Percentiles rank a stretch among this genome's conserved stretches.
These are phyloP conservation scores for Nakaseomyces kungkrabaensis DNA, from an alignment of 1,139 yeast genomes.

Conservation along the genomic window DNA sequence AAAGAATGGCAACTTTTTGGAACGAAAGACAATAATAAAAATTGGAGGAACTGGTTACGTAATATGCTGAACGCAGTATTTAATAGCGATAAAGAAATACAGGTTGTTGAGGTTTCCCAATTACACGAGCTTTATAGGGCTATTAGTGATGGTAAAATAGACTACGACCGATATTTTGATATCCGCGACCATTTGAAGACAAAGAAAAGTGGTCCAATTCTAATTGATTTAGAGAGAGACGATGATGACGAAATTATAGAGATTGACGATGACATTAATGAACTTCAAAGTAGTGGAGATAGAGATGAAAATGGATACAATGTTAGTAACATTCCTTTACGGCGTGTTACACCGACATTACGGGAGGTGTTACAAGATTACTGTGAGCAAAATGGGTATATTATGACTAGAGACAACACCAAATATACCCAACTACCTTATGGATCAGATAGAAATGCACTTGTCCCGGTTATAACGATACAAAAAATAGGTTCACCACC, in stretches of 20 bases:
- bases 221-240: slow-evolving; percentile 2
- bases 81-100: slow-evolving; percentile 9
- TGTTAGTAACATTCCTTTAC: slow-evolving; percentile 24
- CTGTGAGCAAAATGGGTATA: slow-evolving; percentile 27
- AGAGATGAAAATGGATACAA: slow-evolving; percentile 6
- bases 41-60: slow-evolving; percentile 7
- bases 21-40: slow-evolving; percentile 6
- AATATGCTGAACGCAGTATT: background rate
- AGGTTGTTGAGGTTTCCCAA: background rate
- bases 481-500: slow-evolving; percentile 1
- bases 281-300: background rate
- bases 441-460: slow-evolving; percentile 8
- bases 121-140: background rate
- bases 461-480: slow-evolving; percentile 24
- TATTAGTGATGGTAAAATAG: background rate
- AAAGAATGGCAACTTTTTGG: slow-evolving; percentile 23
- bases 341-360: slow-evolving; percentile 31
- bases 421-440: slow-evolving; percentile 15
- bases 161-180: background rate
- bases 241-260: background rate
- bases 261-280: slow-evolving; percentile 4
- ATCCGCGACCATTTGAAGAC: slow-evolving; percentile 6
- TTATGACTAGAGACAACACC: slow-evolving; percentile 15
- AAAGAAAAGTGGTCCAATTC: background rate
- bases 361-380: slow-evolving; percentile 42